A percentile compares a stretch with the other conserved stretches of the same genome.
These are phyloP conservation scores for Dunaliella primolecta DNA, from an alignment of 139 green algal species.

Conservation along the genomic window DNA sequence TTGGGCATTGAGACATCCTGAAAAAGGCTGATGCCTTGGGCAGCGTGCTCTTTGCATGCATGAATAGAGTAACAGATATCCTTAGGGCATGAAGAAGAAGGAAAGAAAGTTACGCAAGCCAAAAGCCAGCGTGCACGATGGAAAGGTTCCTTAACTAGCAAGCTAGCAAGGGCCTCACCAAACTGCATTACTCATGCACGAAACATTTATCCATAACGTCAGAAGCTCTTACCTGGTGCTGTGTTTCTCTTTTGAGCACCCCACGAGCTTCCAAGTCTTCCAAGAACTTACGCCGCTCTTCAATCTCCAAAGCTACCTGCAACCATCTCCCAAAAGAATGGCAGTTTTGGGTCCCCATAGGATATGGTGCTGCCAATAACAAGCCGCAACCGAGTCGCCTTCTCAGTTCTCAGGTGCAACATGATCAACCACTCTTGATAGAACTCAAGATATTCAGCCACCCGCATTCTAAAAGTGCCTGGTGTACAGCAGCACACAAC, in stretches of 20 bases:
- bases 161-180: too few relatives aligned
- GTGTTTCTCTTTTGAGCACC: constrained; percentile 8
- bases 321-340: neutral
- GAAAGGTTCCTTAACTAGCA: too few relatives aligned
- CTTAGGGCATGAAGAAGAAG: too few relatives aligned
- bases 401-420: neutral
- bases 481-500: neutral
- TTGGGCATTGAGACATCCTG: neutral
- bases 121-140: too few relatives aligned
- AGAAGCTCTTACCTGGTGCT: constrained; percentile 18
- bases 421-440: neutral
- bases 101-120: too few relatives aligned
- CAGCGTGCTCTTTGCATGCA: neutral
- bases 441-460: neutral
- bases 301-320: constrained; percentile 23
- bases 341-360: neutral
- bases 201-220: too few relatives aligned
- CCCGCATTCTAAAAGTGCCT: neutral
- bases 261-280: constrained; percentile 24
- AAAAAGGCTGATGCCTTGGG: neutral
- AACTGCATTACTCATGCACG: too few relatives aligned
- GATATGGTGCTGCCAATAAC: neutral
- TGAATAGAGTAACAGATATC: neutral
- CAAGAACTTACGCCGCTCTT: constrained; percentile 34
- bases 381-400: too few relatives aligned